Base-by-base conservation (phyloP, 768 basidiomycete genomes). In the Tulasnella sp. region DNA sequence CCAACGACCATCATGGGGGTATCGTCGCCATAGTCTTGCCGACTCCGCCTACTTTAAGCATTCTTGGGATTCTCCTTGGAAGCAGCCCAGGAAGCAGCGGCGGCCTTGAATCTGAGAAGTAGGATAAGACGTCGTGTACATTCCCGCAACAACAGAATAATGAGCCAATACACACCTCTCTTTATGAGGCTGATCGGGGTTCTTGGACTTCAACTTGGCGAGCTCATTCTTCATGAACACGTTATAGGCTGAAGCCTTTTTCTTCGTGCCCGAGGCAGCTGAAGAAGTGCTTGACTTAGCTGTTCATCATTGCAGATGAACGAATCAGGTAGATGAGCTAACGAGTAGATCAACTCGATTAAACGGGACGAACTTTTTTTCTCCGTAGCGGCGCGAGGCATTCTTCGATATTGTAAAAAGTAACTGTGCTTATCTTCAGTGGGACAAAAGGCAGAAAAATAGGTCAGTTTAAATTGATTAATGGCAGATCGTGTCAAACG, bases 181-280 rank as follows among this genome's bases (percentile, higher is more conserved):
- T 37, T 56, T 56, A 37, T 56, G 55, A 28, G 51, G 55, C 37
- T 54, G 44, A 22, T 56, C 55, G 29, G 55, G 55, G 52, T 53
- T 46, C 45, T 56, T 53, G 22, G 54, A 51, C 53, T 56, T 56
- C 32, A 56, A 53, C 52, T 56, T 53, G 24, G 55, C 55, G 3
- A 56, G 53, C 51, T 53, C 55, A 20, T 46, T 53, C 52, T 56
- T 56, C 55, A 56, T 56, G 40, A 48, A 56, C n/a, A 48, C 45
- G 33, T 56, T 56, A 37, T 56, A 56, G 19, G 55, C 53, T 37
- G 39, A 47, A 25, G 55, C 43, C 55, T 53, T 53, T 34, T 53
- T 53, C 42, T 45, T 45, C 7, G 42, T 35, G n/a, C 51, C 51
- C n/a, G 42, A 41, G 25, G 42, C 46, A 8, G 43, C 31, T 16